A percentile compares a stretch with the other conserved stretches of the same genome.
These are phyloP conservation scores for Paspalum notatum DNA, from an alignment of 176 grass and related monocot species.

Conservation along the genomic window DNA sequence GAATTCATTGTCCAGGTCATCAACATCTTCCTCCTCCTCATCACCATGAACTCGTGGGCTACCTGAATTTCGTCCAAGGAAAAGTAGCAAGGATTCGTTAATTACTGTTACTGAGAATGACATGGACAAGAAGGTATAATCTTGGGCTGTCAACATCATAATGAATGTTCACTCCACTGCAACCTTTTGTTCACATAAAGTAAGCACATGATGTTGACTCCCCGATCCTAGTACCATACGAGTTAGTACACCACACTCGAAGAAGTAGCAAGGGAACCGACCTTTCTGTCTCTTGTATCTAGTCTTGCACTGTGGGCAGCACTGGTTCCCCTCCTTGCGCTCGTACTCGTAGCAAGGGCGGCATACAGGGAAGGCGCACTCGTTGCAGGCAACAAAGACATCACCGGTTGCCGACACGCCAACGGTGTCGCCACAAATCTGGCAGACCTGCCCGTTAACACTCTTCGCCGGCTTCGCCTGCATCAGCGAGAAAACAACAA, in stretches of 20 bases:
- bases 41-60: constrained; percentile 96
- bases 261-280: constrained; percentile 23
- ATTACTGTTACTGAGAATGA: background rate
- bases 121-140: background rate
- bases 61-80: constrained; percentile 51
- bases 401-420: constrained; percentile 75
- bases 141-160: background rate
- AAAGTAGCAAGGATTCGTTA: constrained; percentile 22
- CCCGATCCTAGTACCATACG: background rate
- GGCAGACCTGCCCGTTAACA: constrained; percentile 73
- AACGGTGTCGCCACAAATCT: constrained; percentile 90
- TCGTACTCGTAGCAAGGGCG: constrained; percentile 99
- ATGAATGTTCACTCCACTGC: background rate
- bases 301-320: constrained; percentile 99
- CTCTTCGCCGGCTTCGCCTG: constrained; percentile 72
- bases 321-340: constrained; percentile 92
- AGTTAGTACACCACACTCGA: background rate
- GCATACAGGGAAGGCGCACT: constrained; percentile 98
- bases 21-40: constrained; percentile 94
- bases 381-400: constrained; percentile 98
- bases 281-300: constrained; percentile 99
- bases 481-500: constrained; percentile 33
- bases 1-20: constrained; percentile 99
- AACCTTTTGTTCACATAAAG: background rate
- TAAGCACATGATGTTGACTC: background rate